Evolutionary conservation across 2,329 filamentous ascomycete species (phyloP), one percentile per base, ranked within the genome.

Genomic region (Neonectria sp.): DNA sequence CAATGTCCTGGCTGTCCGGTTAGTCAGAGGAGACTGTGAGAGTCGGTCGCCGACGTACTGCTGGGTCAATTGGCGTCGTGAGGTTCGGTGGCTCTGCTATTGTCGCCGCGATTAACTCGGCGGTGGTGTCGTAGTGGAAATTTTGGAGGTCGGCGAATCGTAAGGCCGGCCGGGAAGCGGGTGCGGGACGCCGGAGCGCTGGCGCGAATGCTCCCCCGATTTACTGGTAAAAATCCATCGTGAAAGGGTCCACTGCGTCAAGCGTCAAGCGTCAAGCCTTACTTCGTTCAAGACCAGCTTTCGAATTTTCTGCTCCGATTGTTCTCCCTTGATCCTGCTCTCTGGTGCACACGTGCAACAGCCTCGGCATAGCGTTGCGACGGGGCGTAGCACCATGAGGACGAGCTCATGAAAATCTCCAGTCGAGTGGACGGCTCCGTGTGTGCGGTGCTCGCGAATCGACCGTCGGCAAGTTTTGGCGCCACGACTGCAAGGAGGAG

Each of bases 361-460:
- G 59, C 57, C 46, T 60, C 63, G 51, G 58, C 66, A 60, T 69
- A 62, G 64, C 63, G 60, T 69, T 59, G 60, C 31, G 52, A 68
- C 66, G 55, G 63, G 66, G 65, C 71, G 65, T 71, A 71, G 65
- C 77, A 83, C 72, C 80, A 88, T 87, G 86, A 82, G 79, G 83
- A 85, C 82, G 82, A 84, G 81, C 87, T 83, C 86, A 90, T 90
- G 88, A 89, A 85, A 86, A 82, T 85, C 82, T 81, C 84, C 76
- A 85, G 82, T 82, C 86, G 85, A 86, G 84, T 89, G 81, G 86
- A 89, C 81, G 82, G 86, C 83, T 86, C 86, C 83, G 85, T 87
- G 83, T 88, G 85, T 83, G 85, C 86, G 78, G 84, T 88, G 79
- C 81, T 86, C 77, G 82, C 83, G 74, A 82, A 80, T 80, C 82